These are phyloP conservation scores for Flaveria sonorensis DNA, from an alignment of 129 eudicot species.

Conservation along the genomic window DNA sequence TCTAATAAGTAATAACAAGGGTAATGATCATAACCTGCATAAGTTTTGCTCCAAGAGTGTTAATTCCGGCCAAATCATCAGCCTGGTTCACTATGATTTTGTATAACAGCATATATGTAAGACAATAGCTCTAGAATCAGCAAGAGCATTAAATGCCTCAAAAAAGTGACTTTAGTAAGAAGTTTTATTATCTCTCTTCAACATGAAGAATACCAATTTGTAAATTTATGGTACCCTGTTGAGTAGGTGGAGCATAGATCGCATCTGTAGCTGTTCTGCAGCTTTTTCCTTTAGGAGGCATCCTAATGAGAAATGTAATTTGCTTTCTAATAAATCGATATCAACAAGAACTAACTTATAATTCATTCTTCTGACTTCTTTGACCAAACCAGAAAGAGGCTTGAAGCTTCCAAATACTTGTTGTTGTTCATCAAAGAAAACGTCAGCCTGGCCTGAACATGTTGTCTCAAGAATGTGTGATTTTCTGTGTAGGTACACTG, in stretches of 20 bases:
- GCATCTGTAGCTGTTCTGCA: constrained; percentile 83
- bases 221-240: constrained; percentile 61
- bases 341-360: constrained; percentile 60
- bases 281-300: constrained; percentile 70
- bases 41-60: constrained; percentile 65
- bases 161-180: constrained; percentile 63
- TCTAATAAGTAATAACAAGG: no score
- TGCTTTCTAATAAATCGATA: constrained; percentile 59
- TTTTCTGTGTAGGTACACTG: constrained; percentile 62
- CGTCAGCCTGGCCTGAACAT: constrained; percentile 54
- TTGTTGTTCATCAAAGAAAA: constrained; percentile 50
- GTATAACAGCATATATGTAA: constrained; percentile 68
- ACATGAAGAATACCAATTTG: constrained; percentile 65
- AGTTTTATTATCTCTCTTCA: constrained; percentile 72
- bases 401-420: constrained; percentile 51
- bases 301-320: constrained; percentile 60
- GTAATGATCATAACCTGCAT: constrained; percentile 48
- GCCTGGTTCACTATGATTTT: constrained; percentile 68
- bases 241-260: constrained; percentile 70
- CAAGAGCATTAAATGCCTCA: constrained; percentile 78
- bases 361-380: constrained; percentile 51
- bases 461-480: constrained; percentile 49
- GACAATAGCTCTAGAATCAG: constrained; percentile 72
- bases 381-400: constrained; percentile 50
- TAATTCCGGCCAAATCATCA: constrained; percentile 74